Evolutionary conservation across 2,329 filamentous ascomycete genomes (phyloP).

Genomic region (Beauveria pseudobassiana): DNA sequence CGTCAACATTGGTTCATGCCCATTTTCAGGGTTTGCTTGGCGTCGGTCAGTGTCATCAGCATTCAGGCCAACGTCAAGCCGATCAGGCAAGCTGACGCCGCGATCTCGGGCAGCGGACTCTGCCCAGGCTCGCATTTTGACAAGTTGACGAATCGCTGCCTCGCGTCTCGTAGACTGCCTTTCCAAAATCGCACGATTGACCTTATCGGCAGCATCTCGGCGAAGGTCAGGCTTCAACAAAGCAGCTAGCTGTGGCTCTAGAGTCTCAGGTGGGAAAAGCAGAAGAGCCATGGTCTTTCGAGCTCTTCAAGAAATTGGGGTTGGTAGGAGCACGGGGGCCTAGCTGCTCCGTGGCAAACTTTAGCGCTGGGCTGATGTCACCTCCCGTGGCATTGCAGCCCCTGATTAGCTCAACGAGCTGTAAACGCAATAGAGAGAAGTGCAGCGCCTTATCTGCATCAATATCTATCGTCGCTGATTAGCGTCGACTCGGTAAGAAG

Average conservation of each 20-base stretch:
- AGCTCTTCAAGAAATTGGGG: conserved; percentile 74
- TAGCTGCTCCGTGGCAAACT: conserved; percentile 81
- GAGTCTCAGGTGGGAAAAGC: conserved; percentile 74
- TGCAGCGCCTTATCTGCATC: conserved; percentile 73
- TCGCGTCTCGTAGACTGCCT: conserved; percentile 67
- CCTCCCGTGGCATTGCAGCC: conserved; percentile 58
- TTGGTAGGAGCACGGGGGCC: conserved; percentile 81
- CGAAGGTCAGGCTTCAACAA: conserved; percentile 75
- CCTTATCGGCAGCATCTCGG: conserved; percentile 73
- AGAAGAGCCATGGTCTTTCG: conserved; percentile 88
- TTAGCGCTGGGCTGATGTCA: conserved; percentile 72
- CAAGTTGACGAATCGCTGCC: conserved; percentile 72
- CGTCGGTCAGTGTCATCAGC: conserved; percentile 28
- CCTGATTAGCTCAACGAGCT: conserved; percentile 89
- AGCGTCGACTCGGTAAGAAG: conserved; percentile 12
- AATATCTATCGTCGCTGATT: conserved; percentile 58
- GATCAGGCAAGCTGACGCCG: conserved; percentile 24
- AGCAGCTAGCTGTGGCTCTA: conserved; percentile 67
- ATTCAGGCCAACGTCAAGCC: conserved; percentile 30
- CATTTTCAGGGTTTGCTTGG: conserved; percentile 27
- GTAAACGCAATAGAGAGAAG: conserved; percentile 81
- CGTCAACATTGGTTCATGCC: conserved; percentile 46
- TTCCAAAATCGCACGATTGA: conserved; percentile 81
- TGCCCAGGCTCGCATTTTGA: conserved; percentile 78
- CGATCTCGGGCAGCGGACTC: conserved; percentile 52